These are phyloP conservation scores for Aurinia saxatilis DNA, from an alignment of 345 rosid genomes.

Conservation along the genomic window DNA sequence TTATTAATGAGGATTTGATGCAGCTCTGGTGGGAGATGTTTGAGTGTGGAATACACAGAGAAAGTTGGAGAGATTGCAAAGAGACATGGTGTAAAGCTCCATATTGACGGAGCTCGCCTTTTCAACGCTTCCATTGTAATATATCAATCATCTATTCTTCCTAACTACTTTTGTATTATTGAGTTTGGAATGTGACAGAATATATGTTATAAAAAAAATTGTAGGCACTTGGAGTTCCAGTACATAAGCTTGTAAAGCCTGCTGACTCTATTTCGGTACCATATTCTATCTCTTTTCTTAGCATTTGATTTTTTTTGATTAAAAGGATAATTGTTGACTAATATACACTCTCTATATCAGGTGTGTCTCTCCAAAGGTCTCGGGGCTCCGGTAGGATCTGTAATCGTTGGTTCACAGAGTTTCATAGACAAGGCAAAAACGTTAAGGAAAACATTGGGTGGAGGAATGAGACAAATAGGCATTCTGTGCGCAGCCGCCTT, in stretches of 20 bases:
- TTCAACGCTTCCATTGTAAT: slow-evolving; percentile 83
- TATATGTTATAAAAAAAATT: too few relatives aligned
- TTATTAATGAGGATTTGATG: background rate
- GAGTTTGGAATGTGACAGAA: too few relatives aligned
- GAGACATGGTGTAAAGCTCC: slow-evolving; percentile 84
- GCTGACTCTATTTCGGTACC: slow-evolving; percentile 82
- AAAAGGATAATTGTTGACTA: background rate
- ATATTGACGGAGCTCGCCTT: slow-evolving; percentile 92
- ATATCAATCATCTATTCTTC: background rate
- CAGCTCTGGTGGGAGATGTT: slow-evolving; percentile 88
- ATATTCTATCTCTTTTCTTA: background rate
- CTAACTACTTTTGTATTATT: background rate
- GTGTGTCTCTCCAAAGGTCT: slow-evolving; percentile 87
- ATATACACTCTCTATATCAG: slow-evolving; percentile 17
- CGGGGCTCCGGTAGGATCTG: slow-evolving; percentile 91
- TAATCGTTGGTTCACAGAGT: slow-evolving; percentile 76
- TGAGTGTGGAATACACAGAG: slow-evolving; percentile 64
- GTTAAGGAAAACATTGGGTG: slow-evolving; percentile 84
- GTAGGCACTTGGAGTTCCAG: slow-evolving; percentile 88
- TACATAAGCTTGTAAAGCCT: slow-evolving; percentile 63
- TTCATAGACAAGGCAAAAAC: slow-evolving; percentile 74
- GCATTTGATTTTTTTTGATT: background rate
- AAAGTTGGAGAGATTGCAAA: slow-evolving; percentile 71
- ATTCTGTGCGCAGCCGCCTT: slow-evolving; percentile 76
- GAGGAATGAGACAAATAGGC: slow-evolving; percentile 93